Evolutionary conservation across 192 early-diverging fungal genomes (phyloP).

Genomic region (Mortierella antarctica): DNA sequence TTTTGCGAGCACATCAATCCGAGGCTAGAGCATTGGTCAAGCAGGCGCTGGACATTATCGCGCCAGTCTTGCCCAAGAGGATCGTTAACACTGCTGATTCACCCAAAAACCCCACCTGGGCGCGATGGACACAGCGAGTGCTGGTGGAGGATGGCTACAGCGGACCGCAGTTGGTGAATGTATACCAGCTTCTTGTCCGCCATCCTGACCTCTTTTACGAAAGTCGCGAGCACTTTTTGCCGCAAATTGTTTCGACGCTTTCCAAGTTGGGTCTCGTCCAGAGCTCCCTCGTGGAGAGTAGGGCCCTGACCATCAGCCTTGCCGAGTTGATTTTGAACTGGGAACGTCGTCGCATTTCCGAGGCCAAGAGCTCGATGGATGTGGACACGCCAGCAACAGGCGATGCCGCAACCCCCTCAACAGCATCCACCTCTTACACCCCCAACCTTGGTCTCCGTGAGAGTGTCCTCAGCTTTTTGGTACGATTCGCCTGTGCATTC

Average conservation of each 20-base stretch:
- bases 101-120: slow-evolving; percentile 81
- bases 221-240: slow-evolving; percentile 87
- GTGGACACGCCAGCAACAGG: slow-evolving; percentile 42
- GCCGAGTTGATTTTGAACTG: slow-evolving; percentile 91
- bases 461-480: slow-evolving; percentile 68
- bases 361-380: slow-evolving; percentile 43
- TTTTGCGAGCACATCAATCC: slow-evolving; percentile 89
- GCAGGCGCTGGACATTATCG: slow-evolving; percentile 93
- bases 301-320: slow-evolving; percentile 88
- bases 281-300: slow-evolving; percentile 87
- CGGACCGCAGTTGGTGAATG: slow-evolving; percentile 86
- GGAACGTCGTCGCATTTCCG: slow-evolving; percentile 78
- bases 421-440: slow-evolving; percentile 55
- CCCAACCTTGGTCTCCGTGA: slow-evolving; percentile 65
- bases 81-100: slow-evolving; percentile 63
- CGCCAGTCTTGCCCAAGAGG: slow-evolving; percentile 91
- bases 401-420: slow-evolving; percentile 19
- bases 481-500: slow-evolving; percentile 72
- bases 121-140: slow-evolving; percentile 86
- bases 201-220: slow-evolving; percentile 93
- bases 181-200: slow-evolving; percentile 92
- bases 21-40: slow-evolving; percentile 90
- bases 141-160: slow-evolving; percentile 95
- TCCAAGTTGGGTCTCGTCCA: slow-evolving; percentile 88
- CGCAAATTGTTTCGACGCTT: slow-evolving; percentile 88